Percentiles rank a stretch among this genome's conserved stretches.
These are phyloP conservation scores for Colletotrichum sp. DNA, from an alignment of 2,329 filamentous ascomycete species.

Conservation along the genomic window DNA sequence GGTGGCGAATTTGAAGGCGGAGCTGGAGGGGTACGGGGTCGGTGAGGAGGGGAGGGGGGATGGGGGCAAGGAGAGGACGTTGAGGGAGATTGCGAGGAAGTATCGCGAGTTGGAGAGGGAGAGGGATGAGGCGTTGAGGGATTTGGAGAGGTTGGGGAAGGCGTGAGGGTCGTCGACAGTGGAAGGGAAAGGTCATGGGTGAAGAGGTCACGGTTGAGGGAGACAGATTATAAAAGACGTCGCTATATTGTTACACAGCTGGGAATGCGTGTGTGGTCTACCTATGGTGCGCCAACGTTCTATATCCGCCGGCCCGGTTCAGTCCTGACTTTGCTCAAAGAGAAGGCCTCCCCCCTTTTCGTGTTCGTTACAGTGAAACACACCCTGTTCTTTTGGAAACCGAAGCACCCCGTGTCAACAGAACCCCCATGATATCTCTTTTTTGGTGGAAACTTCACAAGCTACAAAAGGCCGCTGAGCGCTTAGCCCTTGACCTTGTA, in stretches of 20 bases:
- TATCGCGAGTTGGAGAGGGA: slow-evolving; percentile 55
- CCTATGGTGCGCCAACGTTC: slow-evolving; percentile 2
- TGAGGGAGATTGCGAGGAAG: slow-evolving; percentile 59
- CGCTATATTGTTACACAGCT: slow-evolving; percentile 19
- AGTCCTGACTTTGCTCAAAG: background rate
- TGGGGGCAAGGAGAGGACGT: slow-evolving; percentile 49
- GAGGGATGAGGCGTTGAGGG: slow-evolving; percentile 53
- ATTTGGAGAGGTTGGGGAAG: slow-evolving; percentile 43
- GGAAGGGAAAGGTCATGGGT: too few species aligned
- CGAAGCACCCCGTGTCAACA: background rate
- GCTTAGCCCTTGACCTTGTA: slow-evolving; percentile 78
- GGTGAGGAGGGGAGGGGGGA: slow-evolving; percentile 30
- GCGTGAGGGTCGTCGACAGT: background rate
- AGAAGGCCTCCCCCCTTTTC: slow-evolving; percentile 7
- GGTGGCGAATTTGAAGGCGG: slow-evolving; percentile 41
- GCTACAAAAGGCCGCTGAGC: background rate
- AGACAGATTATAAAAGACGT: background rate
- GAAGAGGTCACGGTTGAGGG: background rate
- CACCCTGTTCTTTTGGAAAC: background rate
- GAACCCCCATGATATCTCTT: background rate
- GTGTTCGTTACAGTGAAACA: background rate
- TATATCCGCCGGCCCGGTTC: slow-evolving; percentile 1
- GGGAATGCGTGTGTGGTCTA: slow-evolving; percentile 9
- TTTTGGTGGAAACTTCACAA: background rate
- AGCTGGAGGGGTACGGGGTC: slow-evolving; percentile 57